Conservation (phyloP, 2,329 filamentous ascomycete genomes). For the Dothiorella sarmentorum region DNA sequence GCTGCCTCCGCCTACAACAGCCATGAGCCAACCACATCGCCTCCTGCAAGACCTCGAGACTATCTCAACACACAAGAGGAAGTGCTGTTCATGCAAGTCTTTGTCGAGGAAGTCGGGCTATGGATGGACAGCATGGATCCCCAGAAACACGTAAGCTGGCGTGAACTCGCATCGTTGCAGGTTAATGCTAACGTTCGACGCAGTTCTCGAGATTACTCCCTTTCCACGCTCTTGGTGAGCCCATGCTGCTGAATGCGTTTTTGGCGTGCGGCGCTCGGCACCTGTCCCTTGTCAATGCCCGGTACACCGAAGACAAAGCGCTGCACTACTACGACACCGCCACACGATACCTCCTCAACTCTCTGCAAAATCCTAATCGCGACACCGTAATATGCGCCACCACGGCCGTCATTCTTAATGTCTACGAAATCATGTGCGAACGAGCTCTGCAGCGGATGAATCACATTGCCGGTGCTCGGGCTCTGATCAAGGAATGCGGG, state of each 20-base stretch:
- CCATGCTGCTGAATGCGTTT: slow-evolving; percentile 85
- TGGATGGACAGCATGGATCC: slow-evolving; percentile 95
- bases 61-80: slow-evolving; percentile 74
- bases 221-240: slow-evolving; percentile 74
- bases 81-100: slow-evolving; percentile 85
- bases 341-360: slow-evolving; percentile 71
- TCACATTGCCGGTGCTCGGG: slow-evolving; percentile 80
- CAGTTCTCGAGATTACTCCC: slow-evolving; percentile 79
- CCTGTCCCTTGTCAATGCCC: slow-evolving; percentile 66
- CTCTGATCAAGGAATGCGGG: slow-evolving; percentile 81
- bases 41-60: slow-evolving; percentile 48
- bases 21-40: slow-evolving; percentile 39
- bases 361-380: slow-evolving; percentile 77
- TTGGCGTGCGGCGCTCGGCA: slow-evolving; percentile 85
- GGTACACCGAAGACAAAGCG: slow-evolving; percentile 73
- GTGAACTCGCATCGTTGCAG: slow-evolving; percentile 21
- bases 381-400: slow-evolving; percentile 82
- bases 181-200: slow-evolving; percentile 11
- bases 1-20: slow-evolving; percentile 28
- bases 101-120: slow-evolving; percentile 81
- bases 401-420: slow-evolving; percentile 82
- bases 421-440: slow-evolving; percentile 91
- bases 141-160: slow-evolving; percentile 66
- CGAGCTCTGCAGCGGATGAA: slow-evolving; percentile 77
- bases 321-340: slow-evolving; percentile 82